Base-by-base conservation (phyloP, 371 early-diverging fungal genomes). In the Mortierella sp. region DNA sequence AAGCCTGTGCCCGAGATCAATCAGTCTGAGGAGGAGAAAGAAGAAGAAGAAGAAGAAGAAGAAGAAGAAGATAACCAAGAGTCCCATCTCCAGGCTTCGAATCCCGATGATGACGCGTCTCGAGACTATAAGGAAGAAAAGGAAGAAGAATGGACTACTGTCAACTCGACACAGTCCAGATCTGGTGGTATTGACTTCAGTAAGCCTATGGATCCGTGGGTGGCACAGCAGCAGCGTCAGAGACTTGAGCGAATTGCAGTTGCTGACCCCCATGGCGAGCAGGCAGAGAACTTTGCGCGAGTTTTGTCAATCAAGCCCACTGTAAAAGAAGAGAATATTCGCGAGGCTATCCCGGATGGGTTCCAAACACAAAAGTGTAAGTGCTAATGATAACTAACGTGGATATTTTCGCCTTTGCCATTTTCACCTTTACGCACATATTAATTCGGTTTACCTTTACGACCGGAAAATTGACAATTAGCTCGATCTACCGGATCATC, bases 121-220 rank as follows among this genome's bases (percentile, higher is more conserved):
- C 59, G 57, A 32, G 51, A 66, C 20, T 54, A 66, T 11, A 47
- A 71, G 2, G 66, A 75, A 16, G 75, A 35, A 35, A 8, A 35
- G 5, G 66, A 75, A 16, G 75, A 72, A 20, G 75, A 72, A 22
- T 75, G 75, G 81, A 75, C 64, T 14, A 79, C 75, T 1, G 75
- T 80, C 14, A 62, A 14, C 35, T 51, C 79, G 49, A 64, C 67
- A 2, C 64, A 55, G 32, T 45, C 54, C 3, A 59, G 75, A 75
- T 80, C 75, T 3, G 69, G 75, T 12, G 81, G 75, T 32, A 80
- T 80, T 26, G 81, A 80, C 32, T 80, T 80, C 51, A 75, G 32
- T 45, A 80, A 72, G 60, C 81, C 81, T 32, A 80, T 80, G 81
- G 81, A 80, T 69, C 81, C 81, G 1, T 80, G 81, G 81, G 81